Evolutionary conservation across 2,329 filamentous ascomycete genomes (phyloP).

Genomic region (Grosmannia huntii): DNA sequence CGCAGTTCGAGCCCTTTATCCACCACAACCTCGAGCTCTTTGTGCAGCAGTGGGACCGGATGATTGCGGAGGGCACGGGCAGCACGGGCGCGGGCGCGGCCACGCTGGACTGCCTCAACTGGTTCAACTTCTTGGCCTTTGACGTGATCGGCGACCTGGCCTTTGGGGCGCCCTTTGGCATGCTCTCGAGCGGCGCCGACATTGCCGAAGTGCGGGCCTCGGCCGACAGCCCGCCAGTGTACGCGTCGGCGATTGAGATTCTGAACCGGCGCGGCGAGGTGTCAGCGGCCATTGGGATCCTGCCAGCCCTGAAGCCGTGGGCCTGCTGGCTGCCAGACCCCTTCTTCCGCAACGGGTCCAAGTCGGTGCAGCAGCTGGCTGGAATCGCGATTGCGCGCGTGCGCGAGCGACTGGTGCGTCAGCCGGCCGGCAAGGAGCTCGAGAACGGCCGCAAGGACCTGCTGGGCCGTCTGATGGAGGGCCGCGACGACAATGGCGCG

Average conservation of each 20-base stretch:
- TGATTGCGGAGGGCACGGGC: constrained; percentile 30
- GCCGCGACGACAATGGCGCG: constrained; percentile 66
- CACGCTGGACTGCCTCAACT: constrained; percentile 59
- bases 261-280: constrained; percentile 82
- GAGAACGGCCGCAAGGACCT: constrained; percentile 52
- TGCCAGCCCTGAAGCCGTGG: constrained; percentile 63
- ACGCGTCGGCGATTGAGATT: constrained; percentile 72
- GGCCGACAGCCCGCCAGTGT: constrained; percentile 47
- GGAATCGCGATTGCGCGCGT: constrained; percentile 82
- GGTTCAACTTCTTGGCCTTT: constrained; percentile 59
- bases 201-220: constrained; percentile 59
- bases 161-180: constrained; percentile 69
- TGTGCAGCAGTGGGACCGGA: constrained; percentile 56
- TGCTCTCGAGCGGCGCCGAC: constrained; percentile 66
- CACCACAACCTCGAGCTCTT: constrained; percentile 65
- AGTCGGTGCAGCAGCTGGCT: constrained; percentile 66
- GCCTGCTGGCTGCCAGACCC: constrained; percentile 70
- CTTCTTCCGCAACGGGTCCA: constrained; percentile 65
- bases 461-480: constrained; percentile 73
- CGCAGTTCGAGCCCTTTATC: constrained; percentile 83
- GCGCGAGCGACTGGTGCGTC: constrained; percentile 56
- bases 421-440: constrained; percentile 38
- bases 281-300: constrained; percentile 63
- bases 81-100: constrained; percentile 33
- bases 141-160: constrained; percentile 45